Conservation (phyloP, 2,329 filamentous ascomycete genomes). For the Lithohypha guttulata region DNA sequence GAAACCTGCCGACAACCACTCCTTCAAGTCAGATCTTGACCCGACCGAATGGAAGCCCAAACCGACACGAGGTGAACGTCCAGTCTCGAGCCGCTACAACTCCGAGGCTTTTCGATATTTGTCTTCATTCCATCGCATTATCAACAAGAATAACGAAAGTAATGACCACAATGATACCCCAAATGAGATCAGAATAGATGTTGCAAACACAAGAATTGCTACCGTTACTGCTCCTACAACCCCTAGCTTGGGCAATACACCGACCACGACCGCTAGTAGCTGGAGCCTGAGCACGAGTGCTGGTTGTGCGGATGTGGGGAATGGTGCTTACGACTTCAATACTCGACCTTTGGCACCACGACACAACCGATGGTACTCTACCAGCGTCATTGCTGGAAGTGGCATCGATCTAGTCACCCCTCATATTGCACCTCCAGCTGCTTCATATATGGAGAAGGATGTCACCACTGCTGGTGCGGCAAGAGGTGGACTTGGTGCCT, state of each 20-base stretch:
- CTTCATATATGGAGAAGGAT: conserved; percentile 3
- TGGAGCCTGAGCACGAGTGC: conserved; percentile 26
- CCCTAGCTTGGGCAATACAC: conserved; percentile 29
- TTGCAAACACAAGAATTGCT: conserved; percentile 1
- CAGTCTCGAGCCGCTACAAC: conserved; percentile 25
- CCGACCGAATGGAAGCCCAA: conserved; percentile 41
- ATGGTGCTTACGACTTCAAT: conserved; percentile 18
- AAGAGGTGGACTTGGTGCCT: conserved; percentile 2
- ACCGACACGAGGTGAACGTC: conserved; percentile 6
- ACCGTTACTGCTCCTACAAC: conserved; percentile 11
- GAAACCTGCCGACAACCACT: conserved; percentile 32
- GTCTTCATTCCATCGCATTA: conserved; percentile 31
- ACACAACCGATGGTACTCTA: conserved; percentile 30
- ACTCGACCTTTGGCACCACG: conserved; percentile 31
- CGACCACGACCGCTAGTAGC: conserved; percentile 31
- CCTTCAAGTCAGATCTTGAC: conserved; percentile 36
- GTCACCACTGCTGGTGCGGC: neutral
- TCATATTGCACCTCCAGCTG: conserved; percentile 23
- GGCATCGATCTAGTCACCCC: conserved; percentile 33
- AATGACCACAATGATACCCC: neutral
- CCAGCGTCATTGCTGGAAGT: conserved; percentile 21
- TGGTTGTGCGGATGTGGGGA: conserved; percentile 18
- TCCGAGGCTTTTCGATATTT: conserved; percentile 37
- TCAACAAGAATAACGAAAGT: conserved; percentile 8
- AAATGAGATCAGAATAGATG: conserved; percentile 3